Evolutionary conservation across 2,329 filamentous ascomycete genomes (phyloP).

Genomic region (Huntiella omanensis): DNA sequence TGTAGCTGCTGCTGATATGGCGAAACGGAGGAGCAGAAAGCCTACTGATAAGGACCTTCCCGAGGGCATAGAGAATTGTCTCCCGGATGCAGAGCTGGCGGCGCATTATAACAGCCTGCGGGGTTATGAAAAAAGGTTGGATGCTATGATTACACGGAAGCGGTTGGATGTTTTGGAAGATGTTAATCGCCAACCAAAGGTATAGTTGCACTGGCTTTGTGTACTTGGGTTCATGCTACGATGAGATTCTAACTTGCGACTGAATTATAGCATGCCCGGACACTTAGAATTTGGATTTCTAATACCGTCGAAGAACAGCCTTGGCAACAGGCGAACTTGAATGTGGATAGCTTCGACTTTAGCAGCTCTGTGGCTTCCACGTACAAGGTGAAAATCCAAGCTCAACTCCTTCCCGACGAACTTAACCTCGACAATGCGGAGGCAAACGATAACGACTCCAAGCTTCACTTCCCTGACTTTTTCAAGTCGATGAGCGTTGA

Average conservation of each 20-base stretch:
- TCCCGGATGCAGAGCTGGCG: slow-evolving; percentile 59
- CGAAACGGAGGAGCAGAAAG: slow-evolving; percentile 67
- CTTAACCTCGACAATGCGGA: slow-evolving; percentile 15
- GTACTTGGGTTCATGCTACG: neutral
- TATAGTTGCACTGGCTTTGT: slow-evolving; percentile 16
- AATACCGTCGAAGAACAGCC: slow-evolving; percentile 90
- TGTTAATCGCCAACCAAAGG: slow-evolving; percentile 54
- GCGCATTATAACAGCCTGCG: slow-evolving; percentile 67
- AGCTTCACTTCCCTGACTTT: slow-evolving; percentile 50
- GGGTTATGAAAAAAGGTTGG: slow-evolving; percentile 71
- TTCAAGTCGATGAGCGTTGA: slow-evolving; percentile 65
- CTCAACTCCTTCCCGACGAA: slow-evolving; percentile 56
- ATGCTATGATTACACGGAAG: slow-evolving; percentile 89
- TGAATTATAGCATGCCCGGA: slow-evolving; percentile 19
- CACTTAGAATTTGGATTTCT: slow-evolving; percentile 80
- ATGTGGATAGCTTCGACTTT: slow-evolving; percentile 65
- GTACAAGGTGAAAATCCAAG: slow-evolving; percentile 85
- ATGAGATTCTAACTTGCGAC: neutral
- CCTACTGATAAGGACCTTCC: slow-evolving; percentile 92
- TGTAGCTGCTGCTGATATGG: slow-evolving; percentile 43
- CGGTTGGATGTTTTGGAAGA: slow-evolving; percentile 76
- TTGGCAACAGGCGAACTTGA: slow-evolving; percentile 53
- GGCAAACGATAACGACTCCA: slow-evolving; percentile 18
- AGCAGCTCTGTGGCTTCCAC: slow-evolving; percentile 57
- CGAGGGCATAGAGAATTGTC: slow-evolving; percentile 67